These are phyloP conservation scores for Ustilago loliicola DNA, from an alignment of 1,284 basidiomycete genomes.

Conservation along the genomic window DNA sequence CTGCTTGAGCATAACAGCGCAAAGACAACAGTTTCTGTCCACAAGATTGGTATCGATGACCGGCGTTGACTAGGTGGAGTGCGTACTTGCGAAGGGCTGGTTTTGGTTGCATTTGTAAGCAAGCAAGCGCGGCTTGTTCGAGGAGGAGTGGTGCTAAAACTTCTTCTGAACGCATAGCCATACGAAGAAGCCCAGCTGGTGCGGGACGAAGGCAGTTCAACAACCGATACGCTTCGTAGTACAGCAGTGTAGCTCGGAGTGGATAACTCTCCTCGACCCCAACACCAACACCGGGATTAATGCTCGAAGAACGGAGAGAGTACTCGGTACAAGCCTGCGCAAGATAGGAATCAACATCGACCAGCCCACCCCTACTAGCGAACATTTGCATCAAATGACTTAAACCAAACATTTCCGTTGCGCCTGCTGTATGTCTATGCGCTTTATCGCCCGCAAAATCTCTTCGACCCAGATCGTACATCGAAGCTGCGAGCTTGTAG, in stretches of 20 bases:
- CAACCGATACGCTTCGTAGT: conserved; percentile 59
- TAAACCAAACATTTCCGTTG: conserved; percentile 67
- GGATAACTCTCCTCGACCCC: conserved; percentile 37
- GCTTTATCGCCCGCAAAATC: conserved; percentile 69
- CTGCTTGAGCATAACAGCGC: conserved; percentile 54
- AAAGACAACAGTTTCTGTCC: conserved; percentile 71
- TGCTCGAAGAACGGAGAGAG: conserved; percentile 9
- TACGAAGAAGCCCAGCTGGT: conserved; percentile 54
- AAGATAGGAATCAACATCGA: conserved; percentile 60
- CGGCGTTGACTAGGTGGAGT: conserved; percentile 73
- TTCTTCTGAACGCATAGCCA: conserved; percentile 71
- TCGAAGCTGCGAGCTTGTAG: conserved; percentile 82
- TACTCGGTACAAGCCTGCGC: conserved; percentile 53
- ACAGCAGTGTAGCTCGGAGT: conserved; percentile 62
- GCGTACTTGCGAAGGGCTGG: conserved; percentile 72
- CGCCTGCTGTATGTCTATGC: conserved; percentile 55
- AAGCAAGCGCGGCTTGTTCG: conserved; percentile 73
- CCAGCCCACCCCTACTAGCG: conserved; percentile 32
- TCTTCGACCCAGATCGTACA: conserved; percentile 85
- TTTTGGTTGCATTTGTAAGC: conserved; percentile 68
- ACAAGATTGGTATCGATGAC: conserved; percentile 73
- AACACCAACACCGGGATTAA: conserved; percentile 13
- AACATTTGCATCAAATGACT: conserved; percentile 61
- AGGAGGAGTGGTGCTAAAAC: conserved; percentile 73
- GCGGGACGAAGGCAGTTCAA: conserved; percentile 48